Base-by-base conservation (phyloP, 169 alveolate genomes). In the Eimeria sp. region DNA sequence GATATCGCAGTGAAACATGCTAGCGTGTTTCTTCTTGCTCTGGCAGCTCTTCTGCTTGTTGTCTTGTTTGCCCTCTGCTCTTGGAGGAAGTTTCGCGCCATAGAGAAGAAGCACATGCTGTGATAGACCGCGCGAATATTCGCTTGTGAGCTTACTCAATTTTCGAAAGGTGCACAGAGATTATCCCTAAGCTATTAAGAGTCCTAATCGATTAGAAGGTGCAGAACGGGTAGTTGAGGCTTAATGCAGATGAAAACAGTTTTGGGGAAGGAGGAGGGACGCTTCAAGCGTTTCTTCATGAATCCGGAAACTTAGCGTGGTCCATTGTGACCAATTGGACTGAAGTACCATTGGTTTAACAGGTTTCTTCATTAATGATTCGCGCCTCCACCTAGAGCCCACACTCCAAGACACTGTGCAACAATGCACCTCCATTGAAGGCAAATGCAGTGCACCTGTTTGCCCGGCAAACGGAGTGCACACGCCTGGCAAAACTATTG, bases 41-140 rank as follows among this genome's bases (percentile, higher is more conserved):
- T 97, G 22, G 95, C 78, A 45, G 95, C 96, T 16, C 95, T 97
- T 45, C 40, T 97, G 25, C 89, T 97, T 49, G 95, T 96, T 34
- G 78, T 94, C 25, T 43, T 92, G 25, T 97, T 97, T 90, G 98
- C 97, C 25, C 30, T 97, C 34, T 80, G 96, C n/a, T 94, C 96
- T 13, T 97, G 97, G 97, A 97, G 95, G 70, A 94, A 95, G 57
- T 95, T 97, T 89, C 96, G 96, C 57, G 98, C 96, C 61, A 97
- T 97, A 72, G 98, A 97, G 87, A 97, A 97, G 96, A 97, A 97
- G 83, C 98, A 97, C 84, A 93, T 95, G 88, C 96, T 97, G 49
- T 97, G 75, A 95, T 34, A 25, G 6, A n/a, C n/a, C 88, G 10
- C 25, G 88, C 88, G 25, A 40, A 75, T 43, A 75, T 75, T 75